phyloP scores from a whole-genome alignment of 2,329 filamentous ascomycete species.

The Tolypocladium ovalisporum region DNA sequence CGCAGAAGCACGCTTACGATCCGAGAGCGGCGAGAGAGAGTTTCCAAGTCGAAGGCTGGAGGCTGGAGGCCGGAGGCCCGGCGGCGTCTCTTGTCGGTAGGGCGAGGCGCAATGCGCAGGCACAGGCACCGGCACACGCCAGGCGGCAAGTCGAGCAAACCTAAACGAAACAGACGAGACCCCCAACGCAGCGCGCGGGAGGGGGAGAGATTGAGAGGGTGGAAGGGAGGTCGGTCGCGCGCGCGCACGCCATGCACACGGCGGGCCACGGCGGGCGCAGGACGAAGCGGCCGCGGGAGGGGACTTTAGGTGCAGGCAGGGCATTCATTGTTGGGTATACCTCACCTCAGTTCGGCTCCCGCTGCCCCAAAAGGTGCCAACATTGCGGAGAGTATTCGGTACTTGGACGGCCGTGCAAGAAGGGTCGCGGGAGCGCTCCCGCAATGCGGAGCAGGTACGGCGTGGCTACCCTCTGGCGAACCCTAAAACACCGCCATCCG shows the following conservation, averaged over 20 bases:
- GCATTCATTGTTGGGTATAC: too few relatives aligned
- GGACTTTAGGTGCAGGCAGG: not conserved
- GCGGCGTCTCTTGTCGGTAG: not conserved
- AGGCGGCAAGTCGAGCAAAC: not conserved
- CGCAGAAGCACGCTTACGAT: not conserved
- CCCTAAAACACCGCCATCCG: not conserved
- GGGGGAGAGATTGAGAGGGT: too few relatives aligned
- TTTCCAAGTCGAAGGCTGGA: not conserved
- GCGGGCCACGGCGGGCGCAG: not conserved
- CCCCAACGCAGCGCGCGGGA: too few relatives aligned
- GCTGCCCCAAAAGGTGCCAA: too few relatives aligned
- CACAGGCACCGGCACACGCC: not conserved
- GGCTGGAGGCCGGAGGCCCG: not conserved
- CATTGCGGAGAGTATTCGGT: too few relatives aligned
- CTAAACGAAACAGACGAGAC: not conserved
- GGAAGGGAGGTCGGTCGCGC: not conserved
- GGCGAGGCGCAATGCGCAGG: not conserved
- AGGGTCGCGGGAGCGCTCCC: not conserved
- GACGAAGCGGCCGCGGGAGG: not conserved
- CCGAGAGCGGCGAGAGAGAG: not conserved
- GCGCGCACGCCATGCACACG: not conserved
- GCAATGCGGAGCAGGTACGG: not conserved
- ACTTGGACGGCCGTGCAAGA: too few relatives aligned
- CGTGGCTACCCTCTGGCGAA: too few relatives aligned
- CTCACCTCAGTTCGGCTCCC: too few relatives aligned